Evolutionary conservation across 805 yeast genomes (phyloP).

Genomic region (Wickerhamiella parazyma): DNA sequence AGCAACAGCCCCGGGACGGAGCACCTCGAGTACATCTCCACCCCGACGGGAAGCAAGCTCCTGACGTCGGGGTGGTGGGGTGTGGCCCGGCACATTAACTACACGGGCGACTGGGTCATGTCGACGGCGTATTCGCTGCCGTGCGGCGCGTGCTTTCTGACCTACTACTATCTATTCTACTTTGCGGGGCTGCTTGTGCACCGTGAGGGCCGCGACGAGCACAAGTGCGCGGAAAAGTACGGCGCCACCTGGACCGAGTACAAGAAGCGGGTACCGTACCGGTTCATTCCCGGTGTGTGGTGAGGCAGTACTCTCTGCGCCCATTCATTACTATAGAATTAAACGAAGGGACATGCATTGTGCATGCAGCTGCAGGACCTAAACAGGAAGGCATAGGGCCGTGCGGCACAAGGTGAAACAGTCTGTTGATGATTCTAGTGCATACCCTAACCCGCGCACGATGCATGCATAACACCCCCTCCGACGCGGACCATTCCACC

Average conservation of each 20-base stretch:
- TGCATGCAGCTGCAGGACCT: background rate
- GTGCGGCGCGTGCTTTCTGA: constrained; percentile 67
- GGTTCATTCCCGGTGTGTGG: constrained; percentile 79
- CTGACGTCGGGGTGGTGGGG: constrained; percentile 96
- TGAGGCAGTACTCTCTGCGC: too few species aligned
- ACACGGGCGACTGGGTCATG: constrained; percentile 89
- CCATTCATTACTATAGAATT: too few species aligned
- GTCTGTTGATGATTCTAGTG: background rate
- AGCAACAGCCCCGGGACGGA: constrained; percentile 51
- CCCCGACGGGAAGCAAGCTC: constrained; percentile 66
- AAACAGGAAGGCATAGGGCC: too few species aligned
- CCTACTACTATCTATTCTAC: constrained; percentile 76
- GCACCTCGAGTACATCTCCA: constrained; percentile 54
- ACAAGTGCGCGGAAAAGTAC: constrained; percentile 75
- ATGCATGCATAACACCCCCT: background rate
- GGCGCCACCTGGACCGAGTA: constrained; percentile 79
- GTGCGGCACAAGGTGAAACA: background rate
- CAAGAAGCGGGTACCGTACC: constrained; percentile 68
- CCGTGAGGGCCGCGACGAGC: constrained; percentile 84
- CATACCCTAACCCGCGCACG: background rate
- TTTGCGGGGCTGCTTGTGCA: constrained; percentile 74
- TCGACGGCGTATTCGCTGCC: constrained; percentile 88
- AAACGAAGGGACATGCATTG: too few species aligned
- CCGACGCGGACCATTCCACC: background rate
- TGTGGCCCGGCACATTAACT: constrained; percentile 79